A percentile compares a stretch with the other conserved stretches of the same genome.
Evolutionary conservation across 2,329 filamentous ascomycete genomes (phyloP).

Genomic region (Cyclaneusma minus): DNA sequence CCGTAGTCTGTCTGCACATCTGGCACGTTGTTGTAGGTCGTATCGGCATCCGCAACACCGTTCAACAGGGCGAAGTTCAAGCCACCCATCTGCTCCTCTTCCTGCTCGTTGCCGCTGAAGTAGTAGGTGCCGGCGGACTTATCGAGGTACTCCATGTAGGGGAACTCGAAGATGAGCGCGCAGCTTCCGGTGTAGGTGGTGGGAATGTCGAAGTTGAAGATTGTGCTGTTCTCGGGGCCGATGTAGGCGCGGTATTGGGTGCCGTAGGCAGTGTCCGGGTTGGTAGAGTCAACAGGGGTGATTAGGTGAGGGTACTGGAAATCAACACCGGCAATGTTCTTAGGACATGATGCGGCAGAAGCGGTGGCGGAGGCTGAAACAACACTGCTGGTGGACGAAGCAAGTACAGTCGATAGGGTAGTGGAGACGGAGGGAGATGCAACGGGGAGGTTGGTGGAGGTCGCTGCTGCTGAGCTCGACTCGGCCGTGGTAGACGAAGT

Average conservation of each 20-base stretch:
- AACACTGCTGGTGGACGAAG: constrained; percentile 1
- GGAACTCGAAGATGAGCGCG: constrained; percentile 17
- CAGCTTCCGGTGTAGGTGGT: constrained; percentile 11
- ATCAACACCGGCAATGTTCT: constrained; percentile 7
- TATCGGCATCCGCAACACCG: constrained; percentile 6
- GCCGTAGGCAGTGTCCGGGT: constrained; percentile 8
- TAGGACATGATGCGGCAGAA: constrained; percentile 11
- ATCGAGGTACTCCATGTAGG: constrained; percentile 10
- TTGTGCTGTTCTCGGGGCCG: constrained; percentile 11
- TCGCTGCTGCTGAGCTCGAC: no score
- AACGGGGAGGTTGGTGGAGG: no score
- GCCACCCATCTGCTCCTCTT: constrained; percentile 11
- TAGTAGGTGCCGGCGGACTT: constrained; percentile 9
- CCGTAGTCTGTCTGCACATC: constrained; percentile 11
- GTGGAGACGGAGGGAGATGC: no score
- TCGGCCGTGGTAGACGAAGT: no score
- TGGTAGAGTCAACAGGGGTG: constrained; percentile 12
- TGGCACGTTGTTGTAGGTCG: constrained; percentile 9
- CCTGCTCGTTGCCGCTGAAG: constrained; percentile 15
- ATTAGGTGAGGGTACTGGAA: constrained; percentile 16
- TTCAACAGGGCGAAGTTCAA: constrained; percentile 12
- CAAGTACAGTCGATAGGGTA: no score
- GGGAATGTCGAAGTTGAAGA: constrained; percentile 17
- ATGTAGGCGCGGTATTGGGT: constrained; percentile 11
- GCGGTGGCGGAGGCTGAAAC: constrained; percentile 1